Evolutionary conservation across 495 filamentous ascomycete species (phyloP), one percentile per base, ranked within the genome.

Genomic region (Alectoria sarmentosa): DNA sequence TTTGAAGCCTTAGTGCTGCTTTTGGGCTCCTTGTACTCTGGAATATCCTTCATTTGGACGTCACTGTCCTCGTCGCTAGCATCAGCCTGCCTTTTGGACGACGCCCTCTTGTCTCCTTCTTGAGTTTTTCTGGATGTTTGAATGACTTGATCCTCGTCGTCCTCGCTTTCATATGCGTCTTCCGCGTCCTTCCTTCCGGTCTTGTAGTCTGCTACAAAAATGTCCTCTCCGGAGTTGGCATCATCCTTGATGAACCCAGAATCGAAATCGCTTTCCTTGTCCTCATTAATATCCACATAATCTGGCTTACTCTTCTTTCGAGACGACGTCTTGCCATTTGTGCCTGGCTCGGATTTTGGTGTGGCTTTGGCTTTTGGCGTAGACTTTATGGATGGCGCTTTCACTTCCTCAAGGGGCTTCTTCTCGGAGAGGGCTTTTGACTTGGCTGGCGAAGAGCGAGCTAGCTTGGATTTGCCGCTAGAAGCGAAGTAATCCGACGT

Each of bases 171-270:
- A 55, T 87, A 88, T 68, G 88, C 85, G 67, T 90, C 88, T 70
- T 84, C 87, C 44, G 82, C 73, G 46, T 67, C 72, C 65, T 86
- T 89, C 58, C 73, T 73, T 55, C 76, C 75, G 63, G 73, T 75
- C 67, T 78, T 82, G n/a, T 82, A 84, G 58, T 88, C 86, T 0
- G 83, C 82, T 2, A 83, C 84, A 70, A 87, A 88, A 21, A 91
- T 88, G 68, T 92, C 89, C 64, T 91, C 89, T 17, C 80, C 85
- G 8, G 80, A 88, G 61, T 88, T 83, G n/a, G 79, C 76, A 61
- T 82, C 84, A 59, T 87, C 87, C 42, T 80, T 78, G 13, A 87
- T 82, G 60, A 85, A 64, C 39, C 81, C 58, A 75, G 37, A 76
- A 65, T 54, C 61, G 65, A 67, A 69, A 54, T 70, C 60, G 63